These are phyloP conservation scores for Furcasterigmium sp. DNA, from an alignment of 2,329 filamentous ascomycete genomes.

Conservation along the genomic window DNA sequence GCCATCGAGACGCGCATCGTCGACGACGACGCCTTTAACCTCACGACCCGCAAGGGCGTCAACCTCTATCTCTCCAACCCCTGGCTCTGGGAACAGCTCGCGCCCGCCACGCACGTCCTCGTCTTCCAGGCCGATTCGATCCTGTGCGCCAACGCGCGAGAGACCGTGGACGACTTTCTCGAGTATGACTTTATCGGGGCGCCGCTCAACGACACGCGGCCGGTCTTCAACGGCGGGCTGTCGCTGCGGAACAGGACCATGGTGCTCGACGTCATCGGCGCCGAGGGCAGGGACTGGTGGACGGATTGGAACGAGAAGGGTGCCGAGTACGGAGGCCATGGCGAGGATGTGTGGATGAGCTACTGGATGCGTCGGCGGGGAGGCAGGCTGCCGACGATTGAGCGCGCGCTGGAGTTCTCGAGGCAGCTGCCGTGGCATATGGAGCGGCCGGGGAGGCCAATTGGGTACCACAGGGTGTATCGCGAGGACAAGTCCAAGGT, in stretches of 20 bases:
- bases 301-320: not conserved
- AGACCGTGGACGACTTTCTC: conserved; percentile 27
- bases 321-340: not conserved
- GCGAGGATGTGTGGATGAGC: not conserved
- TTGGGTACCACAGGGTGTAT: no score
- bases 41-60: not conserved
- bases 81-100: conserved; percentile 31
- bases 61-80: conserved; percentile 17
- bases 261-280: no score
- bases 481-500: no score
- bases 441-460: no score
- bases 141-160: conserved; percentile 23
- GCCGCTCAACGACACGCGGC: not conserved
- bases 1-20: not conserved
- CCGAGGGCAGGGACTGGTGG: not conserved
- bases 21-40: no score
- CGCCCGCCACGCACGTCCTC: conserved; percentile 24
- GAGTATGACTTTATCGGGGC: conserved; percentile 28
- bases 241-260: conserved; percentile 22
- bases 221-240: conserved; percentile 25
- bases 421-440: no score
- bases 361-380: not conserved
- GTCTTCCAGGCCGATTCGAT: conserved; percentile 33
- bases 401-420: no score
- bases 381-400: no score